Evolutionary conservation across 805 yeast genomes (phyloP).

Genomic region (Candida sanyiensis): DNA sequence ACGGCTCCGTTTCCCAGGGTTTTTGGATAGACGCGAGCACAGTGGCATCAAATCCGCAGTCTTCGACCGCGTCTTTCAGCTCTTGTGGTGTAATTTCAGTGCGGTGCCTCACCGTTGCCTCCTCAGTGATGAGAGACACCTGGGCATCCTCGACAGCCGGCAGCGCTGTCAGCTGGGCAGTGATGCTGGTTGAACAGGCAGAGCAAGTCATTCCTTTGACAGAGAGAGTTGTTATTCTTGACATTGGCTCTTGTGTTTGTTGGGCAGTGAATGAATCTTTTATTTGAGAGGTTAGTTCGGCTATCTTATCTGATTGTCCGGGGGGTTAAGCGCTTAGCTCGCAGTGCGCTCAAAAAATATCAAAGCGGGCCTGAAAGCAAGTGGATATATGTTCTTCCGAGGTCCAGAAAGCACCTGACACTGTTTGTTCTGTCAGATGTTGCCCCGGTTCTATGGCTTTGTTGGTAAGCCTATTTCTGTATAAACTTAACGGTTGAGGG

Average conservation of each 20-base stretch:
- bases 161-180: conserved; percentile 43
- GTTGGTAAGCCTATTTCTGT: background rate
- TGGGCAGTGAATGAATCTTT: background rate
- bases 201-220: conserved; percentile 86
- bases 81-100: conserved; percentile 24
- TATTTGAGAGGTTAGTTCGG: no score
- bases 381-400: background rate
- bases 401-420: background rate
- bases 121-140: conserved; percentile 74
- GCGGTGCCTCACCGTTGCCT: conserved; percentile 53
- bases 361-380: background rate
- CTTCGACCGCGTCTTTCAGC: conserved; percentile 54
- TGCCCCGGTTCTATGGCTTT: background rate
- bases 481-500: background rate
- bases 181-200: conserved; percentile 68
- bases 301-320: background rate
- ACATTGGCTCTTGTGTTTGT: background rate
- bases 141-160: conserved; percentile 49
- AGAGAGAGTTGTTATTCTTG: conserved; percentile 15
- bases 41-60: conserved; percentile 48
- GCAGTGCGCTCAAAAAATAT: background rate
- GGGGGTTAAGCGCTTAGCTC: background rate
- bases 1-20: background rate
- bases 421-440: background rate
- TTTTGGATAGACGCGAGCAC: conserved; percentile 7